These are phyloP conservation scores for Diversispora eburnea DNA, from an alignment of 192 early-diverging fungal genomes.

Conservation along the genomic window DNA sequence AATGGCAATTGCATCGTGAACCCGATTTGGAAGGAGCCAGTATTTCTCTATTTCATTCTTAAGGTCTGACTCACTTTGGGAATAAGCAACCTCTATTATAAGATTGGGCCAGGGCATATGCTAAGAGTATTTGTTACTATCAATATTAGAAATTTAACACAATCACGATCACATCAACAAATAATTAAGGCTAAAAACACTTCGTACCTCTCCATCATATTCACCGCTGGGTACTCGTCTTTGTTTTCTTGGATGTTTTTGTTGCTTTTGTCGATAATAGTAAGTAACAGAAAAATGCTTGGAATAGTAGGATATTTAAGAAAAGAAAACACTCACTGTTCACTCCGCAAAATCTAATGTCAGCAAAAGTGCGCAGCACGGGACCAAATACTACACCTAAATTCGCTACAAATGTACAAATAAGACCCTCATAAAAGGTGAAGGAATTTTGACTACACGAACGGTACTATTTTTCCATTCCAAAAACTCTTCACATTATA, in stretches of 20 bases:
- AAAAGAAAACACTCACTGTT: background rate
- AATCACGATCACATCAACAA: background rate
- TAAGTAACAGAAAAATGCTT: constrained; percentile 13
- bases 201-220: constrained; percentile 4
- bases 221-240: background rate
- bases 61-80: constrained; percentile 3
- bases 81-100: constrained; percentile 15
- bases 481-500: background rate
- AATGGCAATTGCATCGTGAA: constrained; percentile 18
- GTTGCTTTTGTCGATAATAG: background rate
- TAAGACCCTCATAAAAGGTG: background rate
- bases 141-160: background rate
- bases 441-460: constrained; percentile 2
- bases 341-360: background rate
- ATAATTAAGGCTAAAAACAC: background rate
- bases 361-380: background rate
- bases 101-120: constrained; percentile 1
- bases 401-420: background rate
- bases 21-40: constrained; percentile 18
- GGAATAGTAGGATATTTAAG: background rate
- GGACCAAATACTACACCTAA: background rate
- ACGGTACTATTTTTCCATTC: background rate
- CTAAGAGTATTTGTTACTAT: background rate
- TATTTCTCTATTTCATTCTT: constrained; percentile 18
- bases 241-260: background rate